Percentiles rank a stretch among this genome's conserved stretches.
Conservation (phyloP, 2,329 filamentous ascomycete species). For the Penicillium vulpinum region DNA sequence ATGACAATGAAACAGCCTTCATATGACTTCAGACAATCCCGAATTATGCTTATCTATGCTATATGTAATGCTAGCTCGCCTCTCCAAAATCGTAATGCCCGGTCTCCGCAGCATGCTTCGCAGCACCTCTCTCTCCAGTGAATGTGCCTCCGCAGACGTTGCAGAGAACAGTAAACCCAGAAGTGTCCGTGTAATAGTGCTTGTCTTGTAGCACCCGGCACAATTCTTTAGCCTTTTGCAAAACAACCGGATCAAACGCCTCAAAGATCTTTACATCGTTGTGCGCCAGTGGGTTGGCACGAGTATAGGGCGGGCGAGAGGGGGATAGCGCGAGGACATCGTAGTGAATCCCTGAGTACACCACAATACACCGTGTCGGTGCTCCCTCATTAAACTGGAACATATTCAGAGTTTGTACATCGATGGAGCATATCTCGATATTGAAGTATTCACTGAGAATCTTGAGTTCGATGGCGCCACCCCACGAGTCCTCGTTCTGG, state of each 20-base stretch:
- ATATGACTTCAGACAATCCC: neutral
- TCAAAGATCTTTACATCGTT: conserved; percentile 78
- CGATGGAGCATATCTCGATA: conserved; percentile 80
- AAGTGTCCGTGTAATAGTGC: conserved; percentile 88
- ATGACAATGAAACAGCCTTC: conserved; percentile 2
- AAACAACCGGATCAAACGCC: conserved; percentile 53
- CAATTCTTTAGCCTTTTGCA: conserved; percentile 63
- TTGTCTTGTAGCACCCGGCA: conserved; percentile 66
- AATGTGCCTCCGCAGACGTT: conserved; percentile 56
- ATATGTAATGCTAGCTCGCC: conserved; percentile 30
- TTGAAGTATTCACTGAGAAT: conserved; percentile 83
- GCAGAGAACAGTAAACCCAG: conserved; percentile 75
- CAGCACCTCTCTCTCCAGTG: conserved; percentile 49
- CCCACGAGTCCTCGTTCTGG: conserved; percentile 78
- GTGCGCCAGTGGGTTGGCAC: conserved; percentile 64
- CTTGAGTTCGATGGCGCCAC: conserved; percentile 84
- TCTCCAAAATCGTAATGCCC: conserved; percentile 54
- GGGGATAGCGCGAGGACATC: conserved; percentile 79
- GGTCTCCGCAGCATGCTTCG: conserved; percentile 48
- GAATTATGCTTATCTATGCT: neutral
- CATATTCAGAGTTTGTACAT: conserved; percentile 68
- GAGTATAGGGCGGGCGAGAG: conserved; percentile 57
- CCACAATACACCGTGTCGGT: conserved; percentile 69
- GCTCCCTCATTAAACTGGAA: conserved; percentile 78
- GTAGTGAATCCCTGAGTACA: conserved; percentile 93